phyloP scores from a whole-genome alignment of 768 basidiomycete species.

The Lyophyllum decastes region DNA sequence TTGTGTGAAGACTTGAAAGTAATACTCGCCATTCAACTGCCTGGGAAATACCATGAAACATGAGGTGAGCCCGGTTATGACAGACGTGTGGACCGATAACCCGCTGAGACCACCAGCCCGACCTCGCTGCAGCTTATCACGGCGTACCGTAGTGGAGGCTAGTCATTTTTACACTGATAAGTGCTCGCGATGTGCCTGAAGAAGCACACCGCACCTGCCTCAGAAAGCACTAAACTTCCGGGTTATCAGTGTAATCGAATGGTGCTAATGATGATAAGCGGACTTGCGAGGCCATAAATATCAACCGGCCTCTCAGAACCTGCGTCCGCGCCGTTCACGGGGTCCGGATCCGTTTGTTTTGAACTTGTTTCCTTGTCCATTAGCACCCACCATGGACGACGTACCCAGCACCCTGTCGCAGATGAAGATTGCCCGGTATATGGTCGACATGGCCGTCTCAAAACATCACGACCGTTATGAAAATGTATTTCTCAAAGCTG shows the following conservation, averaged over 20 bases:
- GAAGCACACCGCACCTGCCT: neutral
- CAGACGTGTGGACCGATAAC: neutral
- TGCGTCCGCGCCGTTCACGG: neutral
- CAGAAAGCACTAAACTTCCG: neutral
- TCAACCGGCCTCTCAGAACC: neutral
- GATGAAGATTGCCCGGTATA: slow-evolving; percentile 52
- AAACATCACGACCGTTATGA: slow-evolving; percentile 69
- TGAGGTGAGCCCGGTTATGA: neutral
- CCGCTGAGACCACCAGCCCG: neutral
- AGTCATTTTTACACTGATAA: neutral
- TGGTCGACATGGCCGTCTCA: slow-evolving; percentile 56
- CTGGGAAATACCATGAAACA: too few relatives aligned
- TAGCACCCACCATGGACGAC: slow-evolving; percentile 11
- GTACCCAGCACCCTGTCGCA: slow-evolving; percentile 53
- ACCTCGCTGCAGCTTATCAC: neutral
- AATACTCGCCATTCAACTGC: neutral
- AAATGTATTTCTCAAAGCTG: slow-evolving; percentile 67
- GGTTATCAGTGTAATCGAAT: neutral
- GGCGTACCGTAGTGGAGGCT: neutral
- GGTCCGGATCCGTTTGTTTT: neutral
- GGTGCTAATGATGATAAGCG: neutral
- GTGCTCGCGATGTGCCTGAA: neutral
- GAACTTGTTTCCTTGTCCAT: neutral
- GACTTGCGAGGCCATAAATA: neutral
- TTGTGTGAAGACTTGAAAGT: neutral